Evolutionary conservation across 2,329 filamentous ascomycete genomes (phyloP).

Genomic region (Paecilomyces niveus): DNA sequence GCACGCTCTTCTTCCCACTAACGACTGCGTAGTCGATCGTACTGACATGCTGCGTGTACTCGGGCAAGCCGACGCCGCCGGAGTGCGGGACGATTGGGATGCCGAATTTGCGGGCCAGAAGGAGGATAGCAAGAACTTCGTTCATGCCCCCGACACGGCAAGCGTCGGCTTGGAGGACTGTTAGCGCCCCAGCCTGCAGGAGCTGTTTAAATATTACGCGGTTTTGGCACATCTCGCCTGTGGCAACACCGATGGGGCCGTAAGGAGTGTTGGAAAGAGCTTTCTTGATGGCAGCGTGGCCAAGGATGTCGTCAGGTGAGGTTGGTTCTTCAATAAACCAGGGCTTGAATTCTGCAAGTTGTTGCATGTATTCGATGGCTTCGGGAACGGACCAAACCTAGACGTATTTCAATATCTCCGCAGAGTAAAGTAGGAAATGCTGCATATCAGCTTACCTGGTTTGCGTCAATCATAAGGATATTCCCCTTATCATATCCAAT

Average conservation of each 20-base stretch:
- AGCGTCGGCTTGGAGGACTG: constrained; percentile 84
- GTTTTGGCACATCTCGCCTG: constrained; percentile 94
- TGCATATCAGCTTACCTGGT: constrained; percentile 52
- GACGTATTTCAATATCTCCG: background rate
- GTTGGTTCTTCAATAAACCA: constrained; percentile 97
- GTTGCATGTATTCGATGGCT: constrained; percentile 78
- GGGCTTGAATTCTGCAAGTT: constrained; percentile 68
- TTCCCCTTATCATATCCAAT: constrained; percentile 79
- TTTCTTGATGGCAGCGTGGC: constrained; percentile 77
- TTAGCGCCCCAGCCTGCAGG: constrained; percentile 69
- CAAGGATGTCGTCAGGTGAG: constrained; percentile 80
- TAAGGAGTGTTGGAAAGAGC: constrained; percentile 53
- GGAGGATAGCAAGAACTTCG: constrained; percentile 81
- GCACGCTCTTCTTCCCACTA: constrained; percentile 68
- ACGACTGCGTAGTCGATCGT: constrained; percentile 92
- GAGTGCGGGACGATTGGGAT: constrained; percentile 84
- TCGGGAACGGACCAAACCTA: constrained; percentile 80
- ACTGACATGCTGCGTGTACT: constrained; percentile 88
- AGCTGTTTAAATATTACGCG: constrained; percentile 92
- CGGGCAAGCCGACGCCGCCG: constrained; percentile 81
- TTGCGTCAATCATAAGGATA: constrained; percentile 86
- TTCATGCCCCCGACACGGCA: constrained; percentile 87
- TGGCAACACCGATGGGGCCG: constrained; percentile 73
- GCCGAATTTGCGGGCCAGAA: constrained; percentile 63
- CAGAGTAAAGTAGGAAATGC: background rate